Evolutionary conservation across 2,329 filamentous ascomycete genomes (phyloP).

Genomic region (Trichoderma endophyticum): DNA sequence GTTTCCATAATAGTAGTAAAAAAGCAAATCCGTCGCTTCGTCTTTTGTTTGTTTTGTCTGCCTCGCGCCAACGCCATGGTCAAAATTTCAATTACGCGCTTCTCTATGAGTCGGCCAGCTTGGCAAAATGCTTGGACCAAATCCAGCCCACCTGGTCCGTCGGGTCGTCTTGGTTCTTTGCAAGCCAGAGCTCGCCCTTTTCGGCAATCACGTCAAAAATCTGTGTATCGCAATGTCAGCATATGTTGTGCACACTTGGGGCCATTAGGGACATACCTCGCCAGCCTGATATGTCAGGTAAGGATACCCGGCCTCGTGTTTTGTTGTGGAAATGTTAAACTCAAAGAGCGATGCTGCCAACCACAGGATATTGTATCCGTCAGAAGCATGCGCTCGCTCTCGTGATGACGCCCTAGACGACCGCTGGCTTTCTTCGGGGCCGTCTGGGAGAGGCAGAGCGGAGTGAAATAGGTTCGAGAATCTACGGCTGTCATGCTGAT

Average conservation of each 20-base stretch:
- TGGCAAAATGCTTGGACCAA: slow-evolving; percentile 97
- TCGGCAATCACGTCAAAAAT: slow-evolving; percentile 92
- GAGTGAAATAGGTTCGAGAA: slow-evolving; percentile 82
- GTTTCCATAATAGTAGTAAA: slow-evolving; percentile 11
- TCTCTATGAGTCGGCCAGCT: slow-evolving; percentile 51
- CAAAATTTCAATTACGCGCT: slow-evolving; percentile 15
- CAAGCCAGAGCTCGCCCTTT: slow-evolving; percentile 96
- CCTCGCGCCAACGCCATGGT: slow-evolving; percentile 21
- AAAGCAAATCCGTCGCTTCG: slow-evolving; percentile 14
- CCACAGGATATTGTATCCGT: slow-evolving; percentile 75
- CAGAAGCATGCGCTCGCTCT: slow-evolving; percentile 51
- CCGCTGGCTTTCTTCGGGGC: slow-evolving; percentile 49
- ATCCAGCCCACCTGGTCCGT: slow-evolving; percentile 86
- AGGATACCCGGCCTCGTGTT: slow-evolving; percentile 90
- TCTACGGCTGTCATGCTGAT: slow-evolving; percentile 48
- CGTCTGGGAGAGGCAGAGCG: slow-evolving; percentile 76
- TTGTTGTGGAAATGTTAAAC: slow-evolving; percentile 91
- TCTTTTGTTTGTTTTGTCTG: slow-evolving; percentile 19
- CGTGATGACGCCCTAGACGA: slow-evolving; percentile 59
- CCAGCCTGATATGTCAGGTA: slow-evolving; percentile 95
- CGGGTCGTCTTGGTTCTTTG: slow-evolving; percentile 91
- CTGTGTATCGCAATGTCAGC: slow-evolving; percentile 34
- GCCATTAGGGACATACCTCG: slow-evolving; percentile 55
- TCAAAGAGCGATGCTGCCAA: slow-evolving; percentile 92
- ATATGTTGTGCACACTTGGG: neutral